Evolutionary conservation across 768 basidiomycete genomes (phyloP).

Genomic region (Collybia nuda): DNA sequence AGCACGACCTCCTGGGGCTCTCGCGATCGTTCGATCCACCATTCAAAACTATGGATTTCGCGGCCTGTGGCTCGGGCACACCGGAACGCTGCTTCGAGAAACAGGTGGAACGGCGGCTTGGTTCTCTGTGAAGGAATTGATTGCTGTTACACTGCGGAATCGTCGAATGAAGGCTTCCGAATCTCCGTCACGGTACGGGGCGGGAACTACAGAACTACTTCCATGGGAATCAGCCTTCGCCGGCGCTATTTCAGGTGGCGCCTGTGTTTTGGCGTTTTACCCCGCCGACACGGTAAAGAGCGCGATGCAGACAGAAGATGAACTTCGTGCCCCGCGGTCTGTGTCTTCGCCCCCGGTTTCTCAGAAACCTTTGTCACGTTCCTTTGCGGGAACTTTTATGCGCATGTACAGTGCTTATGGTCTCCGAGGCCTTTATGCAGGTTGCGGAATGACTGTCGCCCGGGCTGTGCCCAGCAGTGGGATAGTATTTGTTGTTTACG

Average conservation of each 20-base stretch:
- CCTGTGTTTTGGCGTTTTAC: constrained; percentile 87
- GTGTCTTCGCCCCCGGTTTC: constrained; percentile 12
- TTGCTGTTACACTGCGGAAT: constrained; percentile 58
- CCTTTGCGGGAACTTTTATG: constrained; percentile 58
- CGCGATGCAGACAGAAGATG: constrained; percentile 91
- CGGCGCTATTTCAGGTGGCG: constrained; percentile 84
- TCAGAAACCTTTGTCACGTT: constrained; percentile 24
- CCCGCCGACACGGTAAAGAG: constrained; percentile 96
- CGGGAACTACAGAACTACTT: constrained; percentile 47
- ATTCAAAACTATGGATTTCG: constrained; percentile 55
- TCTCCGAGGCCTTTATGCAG: constrained; percentile 84
- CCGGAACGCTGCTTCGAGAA: constrained; percentile 90
- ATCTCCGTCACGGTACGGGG: no score
- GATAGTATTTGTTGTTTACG: constrained; percentile 91
- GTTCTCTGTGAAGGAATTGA: constrained; percentile 87
- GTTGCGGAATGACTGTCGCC: constrained; percentile 88
- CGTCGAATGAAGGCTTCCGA: constrained; percentile 29
- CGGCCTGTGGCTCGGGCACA: constrained; percentile 97
- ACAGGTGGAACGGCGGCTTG: constrained; percentile 89
- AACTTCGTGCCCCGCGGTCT: constrained; percentile 54
- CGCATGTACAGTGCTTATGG: constrained; percentile 79
- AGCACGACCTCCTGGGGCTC: no score
- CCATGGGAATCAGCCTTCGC: constrained; percentile 84
- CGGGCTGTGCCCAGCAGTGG: constrained; percentile 88
- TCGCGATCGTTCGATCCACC: no score